These are phyloP conservation scores for Fomitopsis betulina DNA, from an alignment of 1,284 basidiomycete species.

Conservation along the genomic window DNA sequence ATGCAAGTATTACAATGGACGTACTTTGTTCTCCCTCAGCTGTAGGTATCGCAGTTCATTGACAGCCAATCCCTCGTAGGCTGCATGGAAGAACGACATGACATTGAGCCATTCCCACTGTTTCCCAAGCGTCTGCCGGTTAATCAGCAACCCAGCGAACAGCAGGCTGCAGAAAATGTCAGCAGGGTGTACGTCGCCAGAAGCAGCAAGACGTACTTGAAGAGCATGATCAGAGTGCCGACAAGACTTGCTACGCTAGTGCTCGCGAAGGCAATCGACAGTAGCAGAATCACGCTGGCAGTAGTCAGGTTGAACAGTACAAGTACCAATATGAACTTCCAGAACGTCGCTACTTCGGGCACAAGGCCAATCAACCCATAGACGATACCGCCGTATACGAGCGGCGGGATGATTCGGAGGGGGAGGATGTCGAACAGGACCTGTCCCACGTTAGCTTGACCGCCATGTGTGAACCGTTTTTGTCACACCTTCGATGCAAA, in stretches of 20 bases:
- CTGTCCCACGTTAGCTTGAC: slow-evolving; percentile 28
- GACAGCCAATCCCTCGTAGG: slow-evolving; percentile 92
- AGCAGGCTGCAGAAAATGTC: slow-evolving; percentile 59
- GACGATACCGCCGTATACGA: slow-evolving; percentile 92
- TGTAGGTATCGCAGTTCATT: slow-evolving; percentile 95
- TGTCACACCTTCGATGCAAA: slow-evolving; percentile 80
- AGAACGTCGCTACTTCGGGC: slow-evolving; percentile 83
- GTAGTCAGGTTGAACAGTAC: slow-evolving; percentile 96
- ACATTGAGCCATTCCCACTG: slow-evolving; percentile 85
- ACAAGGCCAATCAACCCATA: slow-evolving; percentile 94
- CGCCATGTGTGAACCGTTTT: no score
- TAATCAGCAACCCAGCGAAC: slow-evolving; percentile 94
- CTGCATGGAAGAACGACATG: slow-evolving; percentile 97
- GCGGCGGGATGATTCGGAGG: slow-evolving; percentile 88
- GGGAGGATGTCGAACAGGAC: slow-evolving; percentile 95
- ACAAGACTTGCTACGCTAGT: slow-evolving; percentile 87
- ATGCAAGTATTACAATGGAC: background rate
- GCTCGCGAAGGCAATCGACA: slow-evolving; percentile 85
- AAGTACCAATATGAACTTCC: slow-evolving; percentile 95
- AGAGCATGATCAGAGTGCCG: slow-evolving; percentile 95
- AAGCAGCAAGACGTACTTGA: slow-evolving; percentile 71
- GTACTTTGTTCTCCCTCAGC: slow-evolving; percentile 82
- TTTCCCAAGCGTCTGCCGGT: slow-evolving; percentile 78
- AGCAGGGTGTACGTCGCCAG: background rate
- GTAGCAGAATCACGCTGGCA: slow-evolving; percentile 84